Evolutionary conservation across 257 asterid genomes (phyloP), one percentile per base, ranked within the genome.

Genomic region (Fraxinus anomala): DNA sequence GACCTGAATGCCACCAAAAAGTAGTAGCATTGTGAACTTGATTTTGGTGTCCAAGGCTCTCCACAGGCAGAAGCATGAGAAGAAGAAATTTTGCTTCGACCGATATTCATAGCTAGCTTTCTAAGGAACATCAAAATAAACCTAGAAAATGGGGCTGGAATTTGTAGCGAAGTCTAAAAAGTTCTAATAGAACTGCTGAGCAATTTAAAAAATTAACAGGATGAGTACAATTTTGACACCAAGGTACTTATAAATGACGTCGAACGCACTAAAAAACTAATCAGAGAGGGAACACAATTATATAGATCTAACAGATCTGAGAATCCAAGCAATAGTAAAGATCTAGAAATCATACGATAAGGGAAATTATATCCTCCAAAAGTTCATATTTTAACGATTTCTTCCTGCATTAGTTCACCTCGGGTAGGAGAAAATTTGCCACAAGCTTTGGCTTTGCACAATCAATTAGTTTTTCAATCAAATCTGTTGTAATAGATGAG

Each of bases 11-110:
- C 3, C 23, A 21, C 26, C 28, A 56, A 56, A 56, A 56, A 2
- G 36, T 33, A 6, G 26, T 56, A 19, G 66, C 28, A 56, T 56
- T 56, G 66, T 11, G 21, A 21, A 56, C 26, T 17, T 56, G 0
- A 56, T 17, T n/a, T 56, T 56, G 28, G 66, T 56, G 66, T 56
- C 66, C 21, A 56, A 56, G 66, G 66, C 26, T 56, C 66, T 56
- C 28, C 28, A 17, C 0, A 17, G 11, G 66, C 4, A 17, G 66
- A 56, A 56, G 28, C 66, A 56, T 56, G 66, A 56, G 21, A 56
- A 56, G 28, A 56, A 17, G 11, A 21, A 6, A 56, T 17, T 56
- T 56, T n/a, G 26, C 26, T 56, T 56, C 10, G 13, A 56, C 66
- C 21, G 13, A 56, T 5, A 56, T 56, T n/a, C 66, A 56, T n/a